These are phyloP conservation scores for Peronosclerospora sorghi DNA, from an alignment of 352 stramenopile genomes.

Conservation along the genomic window DNA sequence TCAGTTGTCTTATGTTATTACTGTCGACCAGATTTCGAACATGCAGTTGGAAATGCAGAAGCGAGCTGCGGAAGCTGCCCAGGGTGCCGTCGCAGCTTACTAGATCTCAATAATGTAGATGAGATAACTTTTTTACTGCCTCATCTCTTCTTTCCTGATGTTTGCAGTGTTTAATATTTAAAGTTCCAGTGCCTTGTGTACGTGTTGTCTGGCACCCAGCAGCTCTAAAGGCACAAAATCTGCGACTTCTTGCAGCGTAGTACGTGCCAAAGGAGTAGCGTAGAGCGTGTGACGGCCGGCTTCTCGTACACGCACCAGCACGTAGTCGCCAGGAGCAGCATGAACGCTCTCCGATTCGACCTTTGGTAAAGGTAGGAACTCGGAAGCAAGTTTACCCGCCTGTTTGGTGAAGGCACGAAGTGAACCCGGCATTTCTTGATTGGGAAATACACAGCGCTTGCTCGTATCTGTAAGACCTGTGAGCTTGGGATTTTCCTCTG, in stretches of 20 bases:
- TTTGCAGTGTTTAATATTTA: constrained; percentile 20
- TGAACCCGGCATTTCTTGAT: constrained; percentile 38
- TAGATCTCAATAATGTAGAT: constrained; percentile 5
- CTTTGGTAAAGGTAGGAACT: constrained; percentile 38
- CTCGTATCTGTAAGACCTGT: constrained; percentile 84
- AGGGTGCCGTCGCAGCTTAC: constrained; percentile 40
- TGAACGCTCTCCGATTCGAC: constrained; percentile 25
- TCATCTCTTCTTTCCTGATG: not conserved
- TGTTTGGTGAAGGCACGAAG: constrained; percentile 32
- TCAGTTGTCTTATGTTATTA: constrained; percentile 1
- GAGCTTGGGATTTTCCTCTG: constrained; percentile 55
- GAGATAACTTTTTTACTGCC: constrained; percentile 4
- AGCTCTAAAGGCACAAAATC: constrained; percentile 38
- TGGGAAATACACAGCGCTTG: constrained; percentile 82
- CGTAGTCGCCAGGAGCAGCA: constrained; percentile 65
- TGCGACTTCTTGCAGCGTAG: constrained; percentile 54
- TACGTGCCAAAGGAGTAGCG: constrained; percentile 63
- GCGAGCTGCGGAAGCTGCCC: constrained; percentile 63
- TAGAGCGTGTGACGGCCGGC: constrained; percentile 77
- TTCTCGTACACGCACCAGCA: constrained; percentile 69
- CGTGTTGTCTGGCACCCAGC: constrained; percentile 44
- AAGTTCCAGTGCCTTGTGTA: constrained; percentile 23
- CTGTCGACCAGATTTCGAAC: constrained; percentile 59
- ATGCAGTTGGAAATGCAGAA: constrained; percentile 87
- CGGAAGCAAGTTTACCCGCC: constrained; percentile 21